Evolutionary conservation across 805 yeast species (phyloP), one percentile per base, ranked within the genome.

Genomic region (Millerozyma acaciae): DNA sequence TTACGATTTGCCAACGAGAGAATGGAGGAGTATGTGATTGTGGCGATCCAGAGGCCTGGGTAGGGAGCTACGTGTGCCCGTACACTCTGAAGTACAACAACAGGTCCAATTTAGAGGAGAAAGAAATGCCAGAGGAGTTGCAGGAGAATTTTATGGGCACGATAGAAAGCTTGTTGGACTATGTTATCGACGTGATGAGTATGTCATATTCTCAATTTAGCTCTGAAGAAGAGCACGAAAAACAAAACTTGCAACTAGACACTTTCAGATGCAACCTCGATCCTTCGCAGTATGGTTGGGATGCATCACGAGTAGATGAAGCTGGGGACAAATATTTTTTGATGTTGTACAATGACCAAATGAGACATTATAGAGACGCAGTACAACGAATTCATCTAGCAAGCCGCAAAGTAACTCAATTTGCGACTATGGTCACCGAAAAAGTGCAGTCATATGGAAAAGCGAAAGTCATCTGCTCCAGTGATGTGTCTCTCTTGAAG

Each of bases 31-130:
- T 81, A 13, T 84, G 94, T 53, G 96, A 86, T 50, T 86, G 96
- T 55, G 95, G 96, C 4, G 95, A 87, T 48, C 75, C 78, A 0
- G 95, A 84, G 49, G 94, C 94, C 0, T 87, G 94, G 88, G 70
- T 65, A 4, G 55, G 55, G 10, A 57, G 67, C 1, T 61, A 77
- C 26, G 48, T 61, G 9, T 86, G 95, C 52, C 64, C 65, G 13
- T 48, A 43, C 34, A 48, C 57, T 4, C 18, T 35, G 3, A 32
- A 41, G n/a, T 37, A 35, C 7, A 38, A 34, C 8, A 43, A 32
- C 15, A 34, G 29, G 10, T 6, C 19, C 5, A 33, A 30, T n/a
- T 26, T 29, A 14, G 22, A 26, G 9, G 33, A 38, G 13, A 5
- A 24, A 8, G 42, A 43, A 1, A 35, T 80, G 8, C 78, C 84